Conservation (phyloP, 1,284 basidiomycete genomes). For the Rhodotorula sp. region DNA sequence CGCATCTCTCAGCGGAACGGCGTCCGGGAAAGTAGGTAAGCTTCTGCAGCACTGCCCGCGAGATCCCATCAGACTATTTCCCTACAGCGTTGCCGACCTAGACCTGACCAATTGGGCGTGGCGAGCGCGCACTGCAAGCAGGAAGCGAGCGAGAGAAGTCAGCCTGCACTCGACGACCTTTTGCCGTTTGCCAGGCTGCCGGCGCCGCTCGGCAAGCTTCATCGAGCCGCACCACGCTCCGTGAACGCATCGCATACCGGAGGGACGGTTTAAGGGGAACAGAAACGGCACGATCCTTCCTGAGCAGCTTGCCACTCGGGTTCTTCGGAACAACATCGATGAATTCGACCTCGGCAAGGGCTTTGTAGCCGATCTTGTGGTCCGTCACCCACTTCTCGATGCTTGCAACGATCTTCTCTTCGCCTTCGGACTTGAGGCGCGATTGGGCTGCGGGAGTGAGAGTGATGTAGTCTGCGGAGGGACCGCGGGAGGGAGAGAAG, state of each 20-base stretch:
- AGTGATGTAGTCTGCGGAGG: constrained; percentile 55
- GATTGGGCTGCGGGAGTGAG: constrained; percentile 9
- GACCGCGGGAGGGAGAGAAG: constrained; percentile 46
- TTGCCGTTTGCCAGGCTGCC: fast-evolving
- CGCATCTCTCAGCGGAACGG: too few species aligned
- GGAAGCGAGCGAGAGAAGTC: not conserved
- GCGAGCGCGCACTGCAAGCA: not conserved
- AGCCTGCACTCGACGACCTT: too few species aligned
- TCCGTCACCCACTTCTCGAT: constrained; percentile 63
- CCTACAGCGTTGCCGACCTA: constrained; percentile 9
- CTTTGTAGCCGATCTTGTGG: constrained; percentile 68
- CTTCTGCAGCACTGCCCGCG: too few species aligned
- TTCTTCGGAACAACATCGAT: constrained; percentile 62
- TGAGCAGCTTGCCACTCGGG: constrained; percentile 29
- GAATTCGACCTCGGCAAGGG: constrained; percentile 67
- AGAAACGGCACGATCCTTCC: constrained; percentile 27
- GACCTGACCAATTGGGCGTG: not conserved
- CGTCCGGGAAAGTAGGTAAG: too few species aligned
- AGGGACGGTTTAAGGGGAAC: not conserved
- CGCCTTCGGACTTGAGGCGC: constrained; percentile 1
- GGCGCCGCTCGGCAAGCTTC: too few species aligned
- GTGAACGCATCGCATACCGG: too few species aligned
- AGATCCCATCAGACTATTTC: too few species aligned
- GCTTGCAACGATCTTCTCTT: constrained; percentile 21
- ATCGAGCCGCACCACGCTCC: too few species aligned